A percentile compares a stretch with the other conserved stretches of the same genome.
phyloP scores from a whole-genome alignment of 495 filamentous ascomycete species.

The Hypoxylon perforatum region DNA sequence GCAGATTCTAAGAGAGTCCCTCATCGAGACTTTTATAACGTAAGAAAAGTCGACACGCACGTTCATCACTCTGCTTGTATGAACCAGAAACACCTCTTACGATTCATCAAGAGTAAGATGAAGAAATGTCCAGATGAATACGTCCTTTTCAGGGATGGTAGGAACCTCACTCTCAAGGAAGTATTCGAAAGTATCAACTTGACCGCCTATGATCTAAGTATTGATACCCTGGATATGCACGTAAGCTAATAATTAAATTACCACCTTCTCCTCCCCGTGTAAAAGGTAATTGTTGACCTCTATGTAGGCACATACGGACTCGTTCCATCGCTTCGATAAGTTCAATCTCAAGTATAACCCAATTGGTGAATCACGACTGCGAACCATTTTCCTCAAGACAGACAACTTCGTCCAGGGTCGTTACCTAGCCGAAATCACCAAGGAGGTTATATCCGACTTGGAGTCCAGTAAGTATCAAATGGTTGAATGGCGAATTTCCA shows the following conservation, averaged over 20 bases:
- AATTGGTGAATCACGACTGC: constrained; percentile 91
- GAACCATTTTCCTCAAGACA: constrained; percentile 97
- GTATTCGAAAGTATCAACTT: constrained; percentile 98
- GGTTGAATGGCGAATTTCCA: constrained; percentile 98
- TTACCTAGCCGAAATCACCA: constrained; percentile 96
- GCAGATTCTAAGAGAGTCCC: constrained; percentile 97
- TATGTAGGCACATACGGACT: constrained; percentile 88
- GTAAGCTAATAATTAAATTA: constrained; percentile 60
- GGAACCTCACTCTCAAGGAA: constrained; percentile 87
- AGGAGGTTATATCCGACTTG: constrained; percentile 96
- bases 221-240: constrained; percentile 99
- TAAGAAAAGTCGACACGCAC: constrained; percentile 98
- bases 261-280: background rate
- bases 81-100: constrained; percentile 98
- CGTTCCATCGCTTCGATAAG: constrained; percentile 98
- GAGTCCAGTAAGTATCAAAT: constrained; percentile 99
- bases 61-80: constrained; percentile 99
- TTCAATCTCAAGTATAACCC: constrained; percentile 99
- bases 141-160: constrained; percentile 92
- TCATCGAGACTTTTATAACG: constrained; percentile 98
- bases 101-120: constrained; percentile 99
- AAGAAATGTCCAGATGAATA: constrained; percentile 95
- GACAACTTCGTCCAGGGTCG: constrained; percentile 97
- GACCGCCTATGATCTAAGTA: constrained; percentile 96
- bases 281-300: constrained; percentile 15